Evolutionary conservation across 768 basidiomycete genomes (phyloP).

Genomic region (Tricholoma sp.): DNA sequence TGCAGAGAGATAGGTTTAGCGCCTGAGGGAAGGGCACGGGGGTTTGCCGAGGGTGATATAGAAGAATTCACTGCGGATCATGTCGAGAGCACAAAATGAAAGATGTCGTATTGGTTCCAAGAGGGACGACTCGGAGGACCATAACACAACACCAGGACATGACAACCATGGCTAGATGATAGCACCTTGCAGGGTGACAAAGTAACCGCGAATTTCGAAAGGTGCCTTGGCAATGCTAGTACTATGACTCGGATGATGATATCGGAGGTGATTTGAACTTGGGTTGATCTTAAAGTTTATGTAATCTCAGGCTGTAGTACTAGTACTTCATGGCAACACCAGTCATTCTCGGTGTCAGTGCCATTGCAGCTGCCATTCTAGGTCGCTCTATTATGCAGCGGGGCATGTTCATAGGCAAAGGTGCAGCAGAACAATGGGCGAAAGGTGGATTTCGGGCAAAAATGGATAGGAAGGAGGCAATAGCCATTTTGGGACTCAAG

Average conservation of each 20-base stretch:
- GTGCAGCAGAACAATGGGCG: conserved; percentile 76
- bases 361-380: conserved; percentile 69
- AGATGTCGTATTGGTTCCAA: not conserved
- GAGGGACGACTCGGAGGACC: not conserved
- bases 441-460: conserved; percentile 93
- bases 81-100: not conserved
- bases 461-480: conserved; percentile 95
- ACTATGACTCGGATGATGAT: too few relatives aligned
- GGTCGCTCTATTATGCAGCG: conserved; percentile 67
- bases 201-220: too few relatives aligned
- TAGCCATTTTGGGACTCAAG: conserved; percentile 89
- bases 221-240: too few relatives aligned
- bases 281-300: too few relatives aligned
- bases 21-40: not conserved
- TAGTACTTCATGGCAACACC: conserved; percentile 74
- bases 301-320: too few relatives aligned
- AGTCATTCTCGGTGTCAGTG: conserved; percentile 69
- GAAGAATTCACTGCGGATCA: not conserved
- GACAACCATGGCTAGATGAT: not conserved
- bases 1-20: not conserved
- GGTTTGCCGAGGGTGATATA: not conserved
- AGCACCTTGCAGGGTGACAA: too few relatives aligned
- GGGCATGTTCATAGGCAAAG: conserved; percentile 52
- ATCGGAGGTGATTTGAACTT: too few relatives aligned
- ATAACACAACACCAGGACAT: not conserved